Base-by-base conservation (phyloP, 768 basidiomycete species). In the Suillus decipiens region DNA sequence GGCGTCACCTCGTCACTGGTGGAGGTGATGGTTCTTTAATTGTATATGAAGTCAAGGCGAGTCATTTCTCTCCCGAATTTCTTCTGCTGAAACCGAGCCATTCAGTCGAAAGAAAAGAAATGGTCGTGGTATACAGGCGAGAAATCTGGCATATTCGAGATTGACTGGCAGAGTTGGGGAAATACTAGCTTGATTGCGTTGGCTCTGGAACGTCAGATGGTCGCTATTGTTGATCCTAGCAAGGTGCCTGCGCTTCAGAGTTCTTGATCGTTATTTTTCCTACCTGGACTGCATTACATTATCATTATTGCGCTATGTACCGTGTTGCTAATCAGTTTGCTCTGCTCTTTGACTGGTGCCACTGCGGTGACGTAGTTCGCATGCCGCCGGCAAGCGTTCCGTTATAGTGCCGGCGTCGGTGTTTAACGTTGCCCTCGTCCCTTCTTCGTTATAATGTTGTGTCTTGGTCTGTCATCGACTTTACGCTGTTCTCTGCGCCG, bases 21-120 rank as follows among this genome's bases (percentile, higher is more conserved):
- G 85, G 90, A 63, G 89, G 89, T 36, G 93, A 96, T 70, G 91
- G 92, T 9, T 84, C 84, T 78, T 68, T 95, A 61, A 80, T 87
- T 67, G 77, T 96, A 33, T 95, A 93, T 68, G 81, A 87, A 64
- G 79, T 88, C 36, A 77, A 83, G 77, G 92, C 90, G 67, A 59
- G 83, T 73, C n/a, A 22, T 36, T 4, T 24, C 39, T 42, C 41
- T 57, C 65, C 36, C n/a, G 31, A 45, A 34, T 6, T 31, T 24
- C 48, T 28, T 24, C 34, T 31, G 28, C 50, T 22, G 39, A 48
- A 61, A 72, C 33, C 70, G 64, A 55, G 41, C 60, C 59, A 81
- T 69, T 76, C 28, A 81, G 83, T 71, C 74, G 8, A 70, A 69
- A 50, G 78, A 81, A 65, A 83, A 83, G 69, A 72, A 75, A 48